phyloP scores from a whole-genome alignment of 495 filamentous ascomycete genomes.

The Penicillium cinerascens region DNA sequence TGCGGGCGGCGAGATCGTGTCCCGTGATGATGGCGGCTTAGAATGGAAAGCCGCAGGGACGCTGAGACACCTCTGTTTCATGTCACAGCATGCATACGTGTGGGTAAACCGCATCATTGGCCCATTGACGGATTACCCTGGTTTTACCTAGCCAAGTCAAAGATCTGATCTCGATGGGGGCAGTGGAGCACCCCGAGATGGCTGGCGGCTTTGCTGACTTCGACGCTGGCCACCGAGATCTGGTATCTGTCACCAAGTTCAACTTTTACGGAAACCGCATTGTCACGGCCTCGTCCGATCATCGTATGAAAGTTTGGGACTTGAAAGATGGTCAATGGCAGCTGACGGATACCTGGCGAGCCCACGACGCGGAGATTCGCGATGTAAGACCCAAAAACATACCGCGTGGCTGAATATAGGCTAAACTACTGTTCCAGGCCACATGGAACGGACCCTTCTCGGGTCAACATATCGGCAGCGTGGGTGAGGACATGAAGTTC shows the following conservation, averaged over 20 bases:
- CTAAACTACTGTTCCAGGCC: constrained; percentile 47
- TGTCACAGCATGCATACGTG: constrained; percentile 24
- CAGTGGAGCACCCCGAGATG: constrained; percentile 29
- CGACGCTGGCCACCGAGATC: constrained; percentile 60
- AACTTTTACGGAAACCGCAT: constrained; percentile 87
- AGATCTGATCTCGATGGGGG: constrained; percentile 20
- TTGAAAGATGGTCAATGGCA: constrained; percentile 75
- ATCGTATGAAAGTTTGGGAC: constrained; percentile 90
- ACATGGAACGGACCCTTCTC: constrained; percentile 72
- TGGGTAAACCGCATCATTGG: constrained; percentile 23
- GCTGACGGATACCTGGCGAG: constrained; percentile 81
- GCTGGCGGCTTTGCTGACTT: constrained; percentile 59
- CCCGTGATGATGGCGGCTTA: constrained; percentile 21
- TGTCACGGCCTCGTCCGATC: constrained; percentile 87
- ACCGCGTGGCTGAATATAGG: constrained; percentile 1
- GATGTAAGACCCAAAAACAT: constrained; percentile 55
- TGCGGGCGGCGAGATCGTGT: constrained; percentile 15
- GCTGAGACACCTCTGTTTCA: constrained; percentile 28
- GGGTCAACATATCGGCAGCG: constrained; percentile 61
- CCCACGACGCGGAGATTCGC: constrained; percentile 86
- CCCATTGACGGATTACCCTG: constrained; percentile 10
- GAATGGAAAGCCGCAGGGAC: constrained; percentile 19
- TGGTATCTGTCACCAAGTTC: constrained; percentile 50
- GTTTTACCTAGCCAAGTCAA: constrained; percentile 3
- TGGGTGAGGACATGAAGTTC: constrained; percentile 82